phyloP scores from a whole-genome alignment of 2,329 filamentous ascomycete species.

The Verticillium nubilum region DNA sequence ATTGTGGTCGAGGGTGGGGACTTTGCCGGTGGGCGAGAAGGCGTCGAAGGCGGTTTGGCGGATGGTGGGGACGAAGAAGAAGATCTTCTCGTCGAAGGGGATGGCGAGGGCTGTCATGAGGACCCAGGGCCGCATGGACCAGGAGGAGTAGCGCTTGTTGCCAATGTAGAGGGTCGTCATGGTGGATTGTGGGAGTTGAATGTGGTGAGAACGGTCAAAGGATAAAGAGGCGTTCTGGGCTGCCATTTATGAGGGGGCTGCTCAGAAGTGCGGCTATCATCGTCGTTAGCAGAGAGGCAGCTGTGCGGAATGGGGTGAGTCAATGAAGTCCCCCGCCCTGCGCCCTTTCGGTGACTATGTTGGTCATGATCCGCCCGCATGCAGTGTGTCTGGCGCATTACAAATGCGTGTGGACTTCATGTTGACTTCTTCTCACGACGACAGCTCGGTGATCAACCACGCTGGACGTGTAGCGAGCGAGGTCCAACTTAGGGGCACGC shows the following conservation, averaged over 20 bases:
- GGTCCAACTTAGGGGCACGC: too few species aligned
- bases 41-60: constrained; percentile 26
- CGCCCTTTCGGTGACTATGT: constrained; percentile 1
- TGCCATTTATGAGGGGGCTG: background rate
- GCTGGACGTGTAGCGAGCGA: too few species aligned
- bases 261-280: background rate
- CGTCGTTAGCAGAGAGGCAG: background rate
- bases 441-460: too few species aligned
- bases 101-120: constrained; percentile 36
- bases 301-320: background rate
- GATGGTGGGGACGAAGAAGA: constrained; percentile 22
- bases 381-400: background rate
- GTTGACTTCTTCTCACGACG: too few species aligned
- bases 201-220: background rate
- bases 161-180: constrained; percentile 30
- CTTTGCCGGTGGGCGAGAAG: constrained; percentile 35
- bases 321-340: constrained; percentile 9
- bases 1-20: constrained; percentile 32
- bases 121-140: constrained; percentile 41
- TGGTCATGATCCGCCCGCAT: background rate
- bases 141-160: constrained; percentile 40
- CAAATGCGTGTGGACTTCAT: background rate
- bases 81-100: constrained; percentile 34
- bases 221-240: background rate
- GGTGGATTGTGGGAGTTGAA: background rate